Evolutionary conservation across 2,329 filamentous ascomycete genomes (phyloP).

Genomic region (Pyricularia grisea): DNA sequence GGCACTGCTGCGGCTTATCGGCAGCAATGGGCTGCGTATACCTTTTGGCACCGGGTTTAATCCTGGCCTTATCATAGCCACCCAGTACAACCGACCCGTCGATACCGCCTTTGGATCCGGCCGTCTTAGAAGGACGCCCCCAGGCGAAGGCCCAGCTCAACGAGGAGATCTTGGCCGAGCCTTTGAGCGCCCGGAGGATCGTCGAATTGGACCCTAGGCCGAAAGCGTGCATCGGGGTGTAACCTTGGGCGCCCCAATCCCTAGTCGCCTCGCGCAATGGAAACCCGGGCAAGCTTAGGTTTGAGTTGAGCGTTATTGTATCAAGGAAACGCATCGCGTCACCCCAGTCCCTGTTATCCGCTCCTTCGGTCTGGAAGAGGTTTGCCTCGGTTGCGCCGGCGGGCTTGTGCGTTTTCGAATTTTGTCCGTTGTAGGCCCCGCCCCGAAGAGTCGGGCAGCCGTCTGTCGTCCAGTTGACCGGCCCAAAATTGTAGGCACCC

Average conservation of each 20-base stretch:
- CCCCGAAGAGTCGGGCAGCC: slow-evolving; percentile 10
- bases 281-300: slow-evolving; percentile 10
- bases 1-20: slow-evolving; percentile 9
- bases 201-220: slow-evolving; percentile 22
- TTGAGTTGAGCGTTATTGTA: slow-evolving; percentile 8
- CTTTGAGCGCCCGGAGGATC: slow-evolving; percentile 16
- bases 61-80: slow-evolving; percentile 18
- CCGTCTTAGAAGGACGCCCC: slow-evolving; percentile 14
- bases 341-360: background rate
- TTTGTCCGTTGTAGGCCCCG: slow-evolving; percentile 6
- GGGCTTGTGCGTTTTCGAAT: background rate
- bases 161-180: slow-evolving; percentile 16
- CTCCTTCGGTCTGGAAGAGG: background rate
- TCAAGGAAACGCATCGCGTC: slow-evolving; percentile 7
- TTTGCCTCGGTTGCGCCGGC: background rate
- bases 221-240: slow-evolving; percentile 14
- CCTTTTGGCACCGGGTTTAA: slow-evolving; percentile 7
- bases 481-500: background rate
- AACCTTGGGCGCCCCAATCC: slow-evolving; percentile 15
- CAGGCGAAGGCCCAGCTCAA: slow-evolving; percentile 22
- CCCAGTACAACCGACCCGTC: slow-evolving; percentile 19
- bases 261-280: slow-evolving; percentile 12
- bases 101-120: slow-evolving; percentile 10
- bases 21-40: slow-evolving; percentile 14
- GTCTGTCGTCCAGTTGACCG: background rate